A percentile compares a stretch with the other conserved stretches of the same genome.
Evolutionary conservation across 352 stramenopile species (phyloP).

Genomic region (Phytophthora tentaculata): DNA sequence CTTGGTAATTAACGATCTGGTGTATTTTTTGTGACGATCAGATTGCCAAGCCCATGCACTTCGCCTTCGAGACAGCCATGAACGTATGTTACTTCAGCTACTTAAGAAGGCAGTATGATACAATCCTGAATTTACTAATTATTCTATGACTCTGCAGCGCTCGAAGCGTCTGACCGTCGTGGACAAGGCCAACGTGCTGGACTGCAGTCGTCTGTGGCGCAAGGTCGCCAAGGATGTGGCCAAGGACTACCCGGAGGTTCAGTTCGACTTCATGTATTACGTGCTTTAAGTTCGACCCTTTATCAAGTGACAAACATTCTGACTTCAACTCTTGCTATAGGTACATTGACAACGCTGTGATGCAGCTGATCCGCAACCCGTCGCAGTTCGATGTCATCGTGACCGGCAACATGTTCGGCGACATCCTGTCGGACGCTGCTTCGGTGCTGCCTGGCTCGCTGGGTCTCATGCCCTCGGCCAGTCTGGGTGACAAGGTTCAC

Average conservation of each 20-base stretch:
- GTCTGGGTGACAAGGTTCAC: constrained; percentile 88
- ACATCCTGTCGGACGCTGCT: constrained; percentile 98
- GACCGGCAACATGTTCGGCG: constrained; percentile 99
- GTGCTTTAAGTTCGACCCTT: too few relatives aligned
- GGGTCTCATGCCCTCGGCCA: constrained; percentile 98
- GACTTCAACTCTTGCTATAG: constrained; percentile 67
- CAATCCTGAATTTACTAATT: neutral
- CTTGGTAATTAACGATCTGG: neutral
- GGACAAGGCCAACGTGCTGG: constrained; percentile 99
- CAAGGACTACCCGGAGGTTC: constrained; percentile 93
- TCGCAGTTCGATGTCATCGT: constrained; percentile 99
- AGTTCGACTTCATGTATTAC: constrained; percentile 98
- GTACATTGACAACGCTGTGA: constrained; percentile 99
- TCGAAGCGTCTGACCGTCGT: constrained; percentile 96
- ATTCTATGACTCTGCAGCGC: constrained; percentile 74
- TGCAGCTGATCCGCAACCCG: constrained; percentile 98
- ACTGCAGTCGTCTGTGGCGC: constrained; percentile 94
- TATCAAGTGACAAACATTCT: neutral
- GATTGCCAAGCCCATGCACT: constrained; percentile 84
- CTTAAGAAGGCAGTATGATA: neutral
- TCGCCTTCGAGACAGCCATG: constrained; percentile 85
- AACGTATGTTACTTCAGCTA: constrained; percentile 48
- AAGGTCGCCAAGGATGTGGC: constrained; percentile 92
- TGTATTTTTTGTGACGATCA: constrained; percentile 10
- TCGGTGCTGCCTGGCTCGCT: constrained; percentile 98